These are phyloP conservation scores for Didymella glomerata DNA, from an alignment of 2,329 filamentous ascomycete species.

Conservation along the genomic window DNA sequence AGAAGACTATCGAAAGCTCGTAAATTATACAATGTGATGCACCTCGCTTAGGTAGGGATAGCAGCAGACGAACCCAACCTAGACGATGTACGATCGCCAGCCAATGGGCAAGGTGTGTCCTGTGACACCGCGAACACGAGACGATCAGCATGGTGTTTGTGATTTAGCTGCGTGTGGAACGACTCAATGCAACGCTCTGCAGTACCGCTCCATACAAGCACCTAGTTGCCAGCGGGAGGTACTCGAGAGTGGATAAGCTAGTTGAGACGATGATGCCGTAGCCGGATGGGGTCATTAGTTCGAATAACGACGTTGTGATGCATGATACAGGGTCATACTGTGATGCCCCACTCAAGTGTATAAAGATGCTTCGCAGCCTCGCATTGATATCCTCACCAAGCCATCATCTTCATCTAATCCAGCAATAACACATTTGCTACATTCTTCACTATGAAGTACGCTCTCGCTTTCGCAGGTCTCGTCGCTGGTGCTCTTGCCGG, in stretches of 20 bases:
- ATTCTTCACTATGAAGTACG: conserved; percentile 46
- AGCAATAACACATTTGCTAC: conserved; percentile 5
- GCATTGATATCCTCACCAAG: background rate
- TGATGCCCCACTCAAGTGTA: conserved; percentile 5
- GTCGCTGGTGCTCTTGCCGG: conserved; percentile 37
- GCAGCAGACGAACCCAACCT: conserved; percentile 9
- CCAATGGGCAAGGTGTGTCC: conserved; percentile 16
- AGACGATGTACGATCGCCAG: background rate
- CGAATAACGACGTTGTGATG: conserved; percentile 3
- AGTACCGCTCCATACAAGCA: conserved; percentile 5
- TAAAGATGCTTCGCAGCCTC: conserved; percentile 17
- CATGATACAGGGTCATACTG: conserved; percentile 5
- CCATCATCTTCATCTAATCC: background rate
- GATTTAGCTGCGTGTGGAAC: conserved; percentile 16
- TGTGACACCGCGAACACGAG: conserved; percentile 16
- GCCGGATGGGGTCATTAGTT: conserved; percentile 4
- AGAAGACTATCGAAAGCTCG: conserved; percentile 20
- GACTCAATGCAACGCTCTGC: conserved; percentile 21
- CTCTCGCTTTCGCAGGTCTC: conserved; percentile 40
- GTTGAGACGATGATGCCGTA: conserved; percentile 7
- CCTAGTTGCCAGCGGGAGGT: conserved; percentile 7
- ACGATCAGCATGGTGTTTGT: conserved; percentile 26
- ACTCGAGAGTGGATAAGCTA: conserved; percentile 4
- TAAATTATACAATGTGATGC: conserved; percentile 16
- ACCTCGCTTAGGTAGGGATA: conserved; percentile 20